Evolutionary conservation across 2,329 filamentous ascomycete genomes (phyloP).

Genomic region (Xylaria sp.): DNA sequence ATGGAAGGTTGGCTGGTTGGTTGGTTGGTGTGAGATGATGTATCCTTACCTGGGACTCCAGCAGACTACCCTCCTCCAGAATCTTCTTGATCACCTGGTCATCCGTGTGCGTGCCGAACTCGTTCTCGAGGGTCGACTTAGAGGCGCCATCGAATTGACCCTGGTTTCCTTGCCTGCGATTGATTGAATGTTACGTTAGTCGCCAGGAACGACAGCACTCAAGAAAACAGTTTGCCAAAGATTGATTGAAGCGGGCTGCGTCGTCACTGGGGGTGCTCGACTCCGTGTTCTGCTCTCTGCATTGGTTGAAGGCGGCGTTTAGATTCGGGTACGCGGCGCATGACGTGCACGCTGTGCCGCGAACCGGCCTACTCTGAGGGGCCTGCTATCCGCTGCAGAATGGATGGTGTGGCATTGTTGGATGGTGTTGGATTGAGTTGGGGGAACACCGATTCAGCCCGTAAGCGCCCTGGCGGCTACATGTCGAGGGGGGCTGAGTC

Average conservation of each 20-base stretch:
- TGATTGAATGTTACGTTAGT: conserved; percentile 27
- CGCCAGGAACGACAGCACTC: background rate
- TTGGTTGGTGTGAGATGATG: too few relatives aligned
- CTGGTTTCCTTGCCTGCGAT: conserved; percentile 77
- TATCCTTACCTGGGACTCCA: conserved; percentile 57
- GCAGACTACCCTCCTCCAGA: conserved; percentile 71
- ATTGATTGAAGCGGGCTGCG: too few relatives aligned
- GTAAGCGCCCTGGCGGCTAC: conserved; percentile 17
- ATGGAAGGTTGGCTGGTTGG: too few relatives aligned
- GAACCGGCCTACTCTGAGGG: conserved; percentile 1
- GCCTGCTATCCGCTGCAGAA: conserved; percentile 9
- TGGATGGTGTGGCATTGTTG: too few relatives aligned
- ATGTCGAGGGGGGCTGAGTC: background rate
- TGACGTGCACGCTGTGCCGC: conserved; percentile 5
- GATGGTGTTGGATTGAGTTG: too few relatives aligned
- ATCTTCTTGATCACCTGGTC: conserved; percentile 85
- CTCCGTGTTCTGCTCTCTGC: too few relatives aligned
- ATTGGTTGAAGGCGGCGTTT: conserved; percentile 15
- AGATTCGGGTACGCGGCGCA: conserved; percentile 1
- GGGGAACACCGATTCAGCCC: conserved; percentile 6
- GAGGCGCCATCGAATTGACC: conserved; percentile 77
- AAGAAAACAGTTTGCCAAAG: too few relatives aligned
- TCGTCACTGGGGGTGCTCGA: too few relatives aligned
- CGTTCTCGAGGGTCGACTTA: conserved; percentile 74
- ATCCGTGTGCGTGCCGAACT: conserved; percentile 81